Percentiles rank a stretch among this genome's conserved stretches.
Evolutionary conservation across 768 basidiomycete species (phyloP).

Genomic region (Pisolithus orientalis): DNA sequence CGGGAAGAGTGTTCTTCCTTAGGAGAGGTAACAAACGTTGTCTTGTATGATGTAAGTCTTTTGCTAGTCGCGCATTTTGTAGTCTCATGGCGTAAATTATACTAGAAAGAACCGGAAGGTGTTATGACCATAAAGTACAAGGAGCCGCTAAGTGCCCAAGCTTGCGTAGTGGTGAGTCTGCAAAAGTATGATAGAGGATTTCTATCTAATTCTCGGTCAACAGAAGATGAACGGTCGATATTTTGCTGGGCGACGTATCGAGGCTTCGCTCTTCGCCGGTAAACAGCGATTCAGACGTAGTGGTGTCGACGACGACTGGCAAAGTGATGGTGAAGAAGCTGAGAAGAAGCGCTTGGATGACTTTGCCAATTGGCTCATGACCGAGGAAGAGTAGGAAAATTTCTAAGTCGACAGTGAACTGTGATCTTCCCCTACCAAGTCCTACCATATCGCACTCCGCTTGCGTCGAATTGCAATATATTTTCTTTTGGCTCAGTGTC

Average conservation of each 20-base stretch:
- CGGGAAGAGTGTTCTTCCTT: constrained; percentile 86
- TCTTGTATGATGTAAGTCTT: constrained; percentile 81
- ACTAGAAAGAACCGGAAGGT: constrained; percentile 85
- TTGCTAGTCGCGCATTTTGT: constrained; percentile 1
- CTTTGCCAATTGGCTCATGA: constrained; percentile 84
- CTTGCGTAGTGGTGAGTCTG: constrained; percentile 74
- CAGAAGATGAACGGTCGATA: constrained; percentile 95
- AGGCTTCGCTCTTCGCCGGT: constrained; percentile 78
- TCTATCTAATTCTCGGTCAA: background rate
- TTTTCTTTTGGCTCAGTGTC: background rate
- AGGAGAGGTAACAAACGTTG: constrained; percentile 94
- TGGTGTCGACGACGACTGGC: constrained; percentile 57
- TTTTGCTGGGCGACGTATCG: constrained; percentile 78
- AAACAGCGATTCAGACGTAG: constrained; percentile 76
- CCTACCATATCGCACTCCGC: background rate
- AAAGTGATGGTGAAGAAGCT: constrained; percentile 61
- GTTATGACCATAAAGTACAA: constrained; percentile 96
- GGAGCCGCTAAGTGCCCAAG: constrained; percentile 87
- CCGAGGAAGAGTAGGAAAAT: constrained; percentile 56
- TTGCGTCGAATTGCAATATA: background rate
- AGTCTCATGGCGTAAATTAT: too few species aligned
- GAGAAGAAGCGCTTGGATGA: constrained; percentile 83
- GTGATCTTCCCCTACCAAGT: background rate
- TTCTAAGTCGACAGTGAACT: background rate
- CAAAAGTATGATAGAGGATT: background rate